Evolutionary conservation across 306 rosid species (phyloP), one percentile per base, ranked within the genome.

Genomic region (Styphnolobium japonicum): DNA sequence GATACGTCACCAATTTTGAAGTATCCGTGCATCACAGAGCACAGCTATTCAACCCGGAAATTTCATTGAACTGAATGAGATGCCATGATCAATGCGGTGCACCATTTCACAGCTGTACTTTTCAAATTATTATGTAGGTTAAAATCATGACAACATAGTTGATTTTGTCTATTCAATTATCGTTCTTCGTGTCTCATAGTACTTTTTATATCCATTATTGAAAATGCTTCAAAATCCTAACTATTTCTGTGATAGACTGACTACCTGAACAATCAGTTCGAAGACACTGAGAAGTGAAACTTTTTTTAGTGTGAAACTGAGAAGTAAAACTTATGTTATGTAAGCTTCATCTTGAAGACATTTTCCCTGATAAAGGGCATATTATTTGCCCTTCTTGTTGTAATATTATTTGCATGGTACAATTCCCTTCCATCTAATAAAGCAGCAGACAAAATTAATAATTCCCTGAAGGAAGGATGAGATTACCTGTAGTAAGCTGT

Each of bases 401-500:
- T 46, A 40, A 37, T 71, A 18, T 21, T 63, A 40, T 48, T 46
- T 46, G 23, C 46, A 56, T 29, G 14, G 16, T 42, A 71, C 58
- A 63, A 76, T 65, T 49, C 34, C 36, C 21, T 67, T 73, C 16
- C 73, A 66, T 31, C 21, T 11, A 45, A 66, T 58, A 80, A 49
- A 46, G 61, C 62, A 18, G 45, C 51, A 62, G 63, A 75, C 60
- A 58, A 60, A 34, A 46, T 34, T 40, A 29, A 72, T 5, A 49
- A 45, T 53, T 42, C 66, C 16, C 3, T 45, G 31, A 55, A 62
- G 51, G 53, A 80, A 75, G 22, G 61, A 78, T 60, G 56, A 66
- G 19, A 79, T 42, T 80, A 89, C 98, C 92, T 95, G 97, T 62
- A 96, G 82, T 82, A 96, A 83, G 90, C 99, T 84, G 86, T 89